Evolutionary conservation across 2,329 filamentous ascomycete genomes (phyloP).

Genomic region (Penicillium thymicola): DNA sequence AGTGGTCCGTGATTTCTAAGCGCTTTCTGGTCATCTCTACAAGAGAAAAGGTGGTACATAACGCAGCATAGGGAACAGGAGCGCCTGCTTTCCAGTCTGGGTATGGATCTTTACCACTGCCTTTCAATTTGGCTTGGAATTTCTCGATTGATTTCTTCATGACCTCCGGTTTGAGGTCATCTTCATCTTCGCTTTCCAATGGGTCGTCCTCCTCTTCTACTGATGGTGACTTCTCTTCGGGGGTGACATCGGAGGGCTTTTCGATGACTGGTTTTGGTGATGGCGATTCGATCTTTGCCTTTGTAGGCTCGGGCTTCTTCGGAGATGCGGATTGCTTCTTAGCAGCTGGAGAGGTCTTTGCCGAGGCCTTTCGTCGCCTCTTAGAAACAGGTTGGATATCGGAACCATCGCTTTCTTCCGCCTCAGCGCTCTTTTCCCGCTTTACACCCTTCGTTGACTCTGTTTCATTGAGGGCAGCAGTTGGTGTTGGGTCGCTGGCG

Average conservation of each 20-base stretch:
- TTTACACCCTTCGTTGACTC: constrained; percentile 30
- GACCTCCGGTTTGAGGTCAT: constrained; percentile 65
- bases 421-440: constrained; percentile 38
- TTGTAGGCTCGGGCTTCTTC: constrained; percentile 18
- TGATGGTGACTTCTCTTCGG: constrained; percentile 30
- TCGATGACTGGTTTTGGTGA: constrained; percentile 27
- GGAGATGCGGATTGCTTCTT: constrained; percentile 23
- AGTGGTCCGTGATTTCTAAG: constrained; percentile 82
- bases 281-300: constrained; percentile 19
- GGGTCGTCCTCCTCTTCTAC: constrained; percentile 37
- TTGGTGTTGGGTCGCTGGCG: constrained; percentile 4
- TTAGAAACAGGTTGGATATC: constrained; percentile 62
- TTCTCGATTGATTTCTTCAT: constrained; percentile 75
- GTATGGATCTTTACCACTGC: constrained; percentile 73
- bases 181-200: constrained; percentile 52
- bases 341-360: constrained; percentile 35
- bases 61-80: constrained; percentile 88
- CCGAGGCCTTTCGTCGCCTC: constrained; percentile 38
- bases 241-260: constrained; percentile 47
- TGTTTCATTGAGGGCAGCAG: constrained; percentile 7
- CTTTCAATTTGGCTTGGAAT: constrained; percentile 71
- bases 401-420: constrained; percentile 50
- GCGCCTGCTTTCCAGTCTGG: constrained; percentile 89
- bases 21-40: constrained; percentile 94
- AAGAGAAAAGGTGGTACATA: constrained; percentile 91